phyloP scores from a whole-genome alignment of 1,284 basidiomycete species.

The Moesziomyces sp. region DNA sequence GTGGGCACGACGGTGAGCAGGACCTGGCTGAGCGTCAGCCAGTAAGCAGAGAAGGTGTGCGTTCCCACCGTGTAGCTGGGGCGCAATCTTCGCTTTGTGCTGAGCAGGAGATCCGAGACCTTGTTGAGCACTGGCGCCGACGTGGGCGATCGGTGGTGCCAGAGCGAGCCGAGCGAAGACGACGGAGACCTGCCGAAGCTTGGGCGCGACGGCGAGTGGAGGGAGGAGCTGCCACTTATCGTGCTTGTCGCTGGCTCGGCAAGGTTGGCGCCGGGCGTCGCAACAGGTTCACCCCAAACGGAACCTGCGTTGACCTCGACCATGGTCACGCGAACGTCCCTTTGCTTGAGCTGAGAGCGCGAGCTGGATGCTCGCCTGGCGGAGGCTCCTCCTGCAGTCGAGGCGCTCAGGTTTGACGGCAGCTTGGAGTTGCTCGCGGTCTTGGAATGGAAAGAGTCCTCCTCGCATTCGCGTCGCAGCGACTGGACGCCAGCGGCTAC shows the following conservation, averaged over 20 bases:
- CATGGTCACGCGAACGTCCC: constrained; percentile 46
- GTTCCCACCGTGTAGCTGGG: constrained; percentile 49
- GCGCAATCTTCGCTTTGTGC: constrained; percentile 39
- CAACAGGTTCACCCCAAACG: constrained; percentile 26
- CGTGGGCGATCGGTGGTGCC: constrained; percentile 48
- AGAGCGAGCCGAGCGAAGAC: constrained; percentile 38
- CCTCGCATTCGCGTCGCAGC: constrained; percentile 54
- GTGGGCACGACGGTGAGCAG: constrained; percentile 42
- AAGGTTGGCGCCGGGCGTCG: neutral
- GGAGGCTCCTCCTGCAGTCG: constrained; percentile 3
- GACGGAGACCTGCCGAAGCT: constrained; percentile 39
- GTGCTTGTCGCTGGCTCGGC: constrained; percentile 12
- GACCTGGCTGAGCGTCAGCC: constrained; percentile 43
- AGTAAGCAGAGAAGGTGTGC: constrained; percentile 30
- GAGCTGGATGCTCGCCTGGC: constrained; percentile 23
- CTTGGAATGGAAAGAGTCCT: constrained; percentile 47
- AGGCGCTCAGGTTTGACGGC: constrained; percentile 8
- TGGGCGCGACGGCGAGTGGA: constrained; percentile 29
- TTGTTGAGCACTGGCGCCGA: constrained; percentile 48
- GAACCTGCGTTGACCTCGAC: constrained; percentile 48
- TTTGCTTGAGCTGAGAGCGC: constrained; percentile 29
- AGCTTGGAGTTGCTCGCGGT: constrained; percentile 43
- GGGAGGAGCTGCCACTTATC: constrained; percentile 7
- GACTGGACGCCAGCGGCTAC: constrained; percentile 50
- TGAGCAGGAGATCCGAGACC: constrained; percentile 43